Evolutionary conservation across 2,329 filamentous ascomycete species (phyloP).

Genomic region (Plenodomus biglobosus): DNA sequence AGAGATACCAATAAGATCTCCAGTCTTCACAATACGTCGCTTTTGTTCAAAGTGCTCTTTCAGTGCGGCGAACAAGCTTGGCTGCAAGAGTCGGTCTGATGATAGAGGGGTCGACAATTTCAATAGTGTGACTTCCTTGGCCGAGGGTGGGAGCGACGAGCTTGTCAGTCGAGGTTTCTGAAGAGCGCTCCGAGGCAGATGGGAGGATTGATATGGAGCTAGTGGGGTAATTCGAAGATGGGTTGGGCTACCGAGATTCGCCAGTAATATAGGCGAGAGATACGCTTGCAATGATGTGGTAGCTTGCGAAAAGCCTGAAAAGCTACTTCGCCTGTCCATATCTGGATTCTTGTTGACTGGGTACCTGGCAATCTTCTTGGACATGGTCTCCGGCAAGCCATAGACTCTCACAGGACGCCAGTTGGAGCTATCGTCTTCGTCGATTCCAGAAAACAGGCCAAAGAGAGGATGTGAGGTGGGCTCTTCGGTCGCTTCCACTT

Average conservation of each 20-base stretch:
- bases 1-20: slow-evolving; percentile 85
- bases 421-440: slow-evolving; percentile 61
- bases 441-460: slow-evolving; percentile 67
- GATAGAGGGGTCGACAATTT: slow-evolving; percentile 89
- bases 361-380: slow-evolving; percentile 57
- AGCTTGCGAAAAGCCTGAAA: slow-evolving; percentile 42
- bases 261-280: slow-evolving; percentile 80
- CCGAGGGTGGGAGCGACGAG: slow-evolving; percentile 59
- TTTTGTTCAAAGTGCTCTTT: slow-evolving; percentile 87
- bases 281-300: slow-evolving; percentile 56
- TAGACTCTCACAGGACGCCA: slow-evolving; percentile 90
- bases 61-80: slow-evolving; percentile 79
- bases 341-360: slow-evolving; percentile 50
- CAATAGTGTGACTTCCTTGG: slow-evolving; percentile 80
- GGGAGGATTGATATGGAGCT: slow-evolving; percentile 51
- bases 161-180: slow-evolving; percentile 49
- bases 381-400: slow-evolving; percentile 74
- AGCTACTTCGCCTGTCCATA: slow-evolving; percentile 52
- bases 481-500: slow-evolving; percentile 75
- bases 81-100: slow-evolving; percentile 81
- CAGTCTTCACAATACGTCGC: slow-evolving; percentile 77
- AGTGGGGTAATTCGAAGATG: slow-evolving; percentile 78
- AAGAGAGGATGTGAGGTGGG: slow-evolving; percentile 69
- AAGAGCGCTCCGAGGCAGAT: slow-evolving; percentile 29
- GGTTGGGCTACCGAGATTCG: slow-evolving; percentile 77